phyloP scores from a whole-genome alignment of 208 protist species.

The Trypanosoma congolense region DNA sequence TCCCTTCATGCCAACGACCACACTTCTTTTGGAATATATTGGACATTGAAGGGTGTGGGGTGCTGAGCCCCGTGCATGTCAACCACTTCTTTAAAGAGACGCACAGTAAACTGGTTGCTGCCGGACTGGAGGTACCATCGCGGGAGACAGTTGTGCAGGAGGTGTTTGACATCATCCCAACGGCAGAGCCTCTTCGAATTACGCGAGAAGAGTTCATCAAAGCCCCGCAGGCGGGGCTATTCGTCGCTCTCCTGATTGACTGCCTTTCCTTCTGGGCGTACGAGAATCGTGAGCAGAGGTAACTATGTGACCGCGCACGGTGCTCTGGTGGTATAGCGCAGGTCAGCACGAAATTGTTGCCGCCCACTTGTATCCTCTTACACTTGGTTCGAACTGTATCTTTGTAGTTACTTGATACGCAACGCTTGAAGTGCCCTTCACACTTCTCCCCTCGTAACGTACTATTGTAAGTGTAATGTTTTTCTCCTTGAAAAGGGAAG shows the following conservation, averaged over 20 bases:
- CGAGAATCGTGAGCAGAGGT: constrained; percentile 80
- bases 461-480: no score
- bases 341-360: no score
- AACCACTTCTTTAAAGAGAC: constrained; percentile 89
- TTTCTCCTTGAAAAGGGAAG: no score
- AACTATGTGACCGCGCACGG: neutral
- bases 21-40: constrained; percentile 88
- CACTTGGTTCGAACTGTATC: no score
- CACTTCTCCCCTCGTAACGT: no score
- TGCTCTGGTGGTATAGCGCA: neutral
- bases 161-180: constrained; percentile 87
- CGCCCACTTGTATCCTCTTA: no score
- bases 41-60: constrained; percentile 66
- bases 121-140: constrained; percentile 57
- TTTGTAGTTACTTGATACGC: no score
- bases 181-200: constrained; percentile 70
- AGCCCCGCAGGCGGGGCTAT: constrained; percentile 73
- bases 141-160: constrained; percentile 83
- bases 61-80: constrained; percentile 67
- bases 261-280: constrained; percentile 88
- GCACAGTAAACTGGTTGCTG: constrained; percentile 66
- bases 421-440: no score
- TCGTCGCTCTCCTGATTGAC: constrained; percentile 84
- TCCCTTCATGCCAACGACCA: constrained; percentile 72
- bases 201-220: constrained; percentile 83